These are phyloP conservation scores for Euphrasia arctica DNA, from an alignment of 305 asterid genomes.

Conservation along the genomic window DNA sequence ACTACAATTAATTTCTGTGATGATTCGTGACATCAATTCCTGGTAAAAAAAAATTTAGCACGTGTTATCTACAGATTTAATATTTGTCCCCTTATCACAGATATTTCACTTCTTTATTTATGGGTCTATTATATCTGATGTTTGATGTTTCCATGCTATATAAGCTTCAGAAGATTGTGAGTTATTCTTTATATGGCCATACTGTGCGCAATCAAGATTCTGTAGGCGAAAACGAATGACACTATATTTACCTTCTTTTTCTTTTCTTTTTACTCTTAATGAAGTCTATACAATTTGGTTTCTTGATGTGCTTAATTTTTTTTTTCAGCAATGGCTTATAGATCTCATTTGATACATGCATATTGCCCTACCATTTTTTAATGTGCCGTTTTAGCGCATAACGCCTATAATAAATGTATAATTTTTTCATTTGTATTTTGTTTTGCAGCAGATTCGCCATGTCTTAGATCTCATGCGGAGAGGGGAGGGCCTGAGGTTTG, in stretches of 20 bases:
- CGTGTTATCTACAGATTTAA: not conserved
- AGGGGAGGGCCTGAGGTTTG: conserved; percentile 83
- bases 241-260: no score
- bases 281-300: not conserved
- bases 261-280: not conserved
- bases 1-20: not conserved
- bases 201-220: no score
- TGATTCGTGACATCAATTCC: no score
- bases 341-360: no score
- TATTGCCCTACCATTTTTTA: no score
- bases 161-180: no score
- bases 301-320: not conserved
- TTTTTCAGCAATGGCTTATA: no score
- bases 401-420: no score
- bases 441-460: conserved; percentile 74
- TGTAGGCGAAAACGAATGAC: no score
- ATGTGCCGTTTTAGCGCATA: no score
- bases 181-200: no score
- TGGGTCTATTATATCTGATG: conserved; percentile 11
- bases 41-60: no score
- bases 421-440: not conserved
- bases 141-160: not conserved
- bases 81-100: not conserved
- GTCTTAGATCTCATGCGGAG: conserved; percentile 93
- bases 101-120: not conserved